Conservation (phyloP, 345 rosid species). For the Linum lewisii region DNA sequence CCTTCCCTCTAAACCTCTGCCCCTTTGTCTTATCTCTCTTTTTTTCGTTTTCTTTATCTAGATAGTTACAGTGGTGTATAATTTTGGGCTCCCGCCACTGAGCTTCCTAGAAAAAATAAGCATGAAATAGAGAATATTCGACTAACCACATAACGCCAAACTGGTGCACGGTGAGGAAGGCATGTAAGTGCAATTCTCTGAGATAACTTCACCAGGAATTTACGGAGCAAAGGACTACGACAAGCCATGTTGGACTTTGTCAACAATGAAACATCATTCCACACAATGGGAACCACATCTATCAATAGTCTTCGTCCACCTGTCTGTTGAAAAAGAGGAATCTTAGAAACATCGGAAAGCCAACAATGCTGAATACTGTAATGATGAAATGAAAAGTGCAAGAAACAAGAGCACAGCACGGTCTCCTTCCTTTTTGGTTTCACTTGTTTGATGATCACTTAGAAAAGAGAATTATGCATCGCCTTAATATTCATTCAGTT, state of each 20-base stretch:
- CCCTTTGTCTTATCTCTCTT: too few species aligned
- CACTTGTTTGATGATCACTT: too few species aligned
- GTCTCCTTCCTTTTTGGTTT: not conserved
- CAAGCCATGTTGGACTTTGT: slow-evolving; percentile 54
- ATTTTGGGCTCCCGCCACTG: too few species aligned
- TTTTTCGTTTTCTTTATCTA: too few species aligned
- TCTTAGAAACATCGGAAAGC: slow-evolving; percentile 16
- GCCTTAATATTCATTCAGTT: not conserved
- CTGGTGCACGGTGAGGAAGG: slow-evolving; percentile 72
- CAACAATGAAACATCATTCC: slow-evolving; percentile 52
- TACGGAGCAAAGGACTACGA: slow-evolving; percentile 75
- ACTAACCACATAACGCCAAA: slow-evolving; percentile 88
- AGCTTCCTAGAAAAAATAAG: too few species aligned
- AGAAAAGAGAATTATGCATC: too few species aligned
- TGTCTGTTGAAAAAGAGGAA: slow-evolving; percentile 47
- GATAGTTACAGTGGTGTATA: too few species aligned
- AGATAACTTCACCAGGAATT: slow-evolving; percentile 68
- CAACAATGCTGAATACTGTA: too few species aligned
- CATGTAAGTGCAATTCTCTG: slow-evolving; percentile 81
- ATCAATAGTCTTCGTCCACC: slow-evolving; percentile 53
- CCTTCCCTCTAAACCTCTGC: too few species aligned
- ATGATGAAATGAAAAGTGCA: too few species aligned
- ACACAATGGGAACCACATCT: slow-evolving; percentile 49
- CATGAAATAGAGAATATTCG: slow-evolving; percentile 1
- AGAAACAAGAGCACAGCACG: not conserved